Conservation (phyloP, 1,139 yeast species). For the Saccharomycopsis crataegensis region DNA sequence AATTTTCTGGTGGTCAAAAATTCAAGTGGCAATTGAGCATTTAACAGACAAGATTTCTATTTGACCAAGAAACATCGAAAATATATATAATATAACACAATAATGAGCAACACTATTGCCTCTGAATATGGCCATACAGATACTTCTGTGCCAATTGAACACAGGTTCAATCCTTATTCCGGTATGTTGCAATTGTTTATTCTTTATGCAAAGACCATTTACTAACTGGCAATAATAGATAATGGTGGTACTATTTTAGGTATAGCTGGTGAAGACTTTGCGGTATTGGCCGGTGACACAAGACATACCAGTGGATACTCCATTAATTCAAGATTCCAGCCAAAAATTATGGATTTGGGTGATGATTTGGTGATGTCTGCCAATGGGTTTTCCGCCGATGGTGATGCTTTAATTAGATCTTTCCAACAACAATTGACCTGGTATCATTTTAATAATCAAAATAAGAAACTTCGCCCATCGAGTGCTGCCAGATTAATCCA, state of each 20-base stretch:
- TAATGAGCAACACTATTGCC: conserved; percentile 38
- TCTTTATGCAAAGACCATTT: not conserved
- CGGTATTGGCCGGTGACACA: conserved; percentile 95
- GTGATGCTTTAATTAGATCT: conserved; percentile 71
- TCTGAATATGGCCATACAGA: conserved; percentile 53
- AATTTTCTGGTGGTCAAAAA: not conserved
- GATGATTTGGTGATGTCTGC: conserved; percentile 85
- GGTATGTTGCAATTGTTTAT: conserved; percentile 19
- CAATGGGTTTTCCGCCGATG: conserved; percentile 96
- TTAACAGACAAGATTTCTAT: not conserved
- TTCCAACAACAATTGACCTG: conserved; percentile 77
- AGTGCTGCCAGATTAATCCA: conserved; percentile 90
- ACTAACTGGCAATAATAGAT: conserved; percentile 35
- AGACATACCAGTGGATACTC: conserved; percentile 93
- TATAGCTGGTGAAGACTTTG: conserved; percentile 96
- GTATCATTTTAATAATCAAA: conserved; percentile 86
- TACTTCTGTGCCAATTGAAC: conserved; percentile 69
- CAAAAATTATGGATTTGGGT: conserved; percentile 84
- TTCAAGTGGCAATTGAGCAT: not conserved
- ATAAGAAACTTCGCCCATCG: conserved; percentile 53
- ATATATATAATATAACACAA: not conserved
- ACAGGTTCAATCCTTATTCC: conserved; percentile 89
- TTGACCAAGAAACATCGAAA: not conserved
- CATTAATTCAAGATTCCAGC: conserved; percentile 88
- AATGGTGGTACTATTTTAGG: conserved; percentile 98